Evolutionary conservation across 306 rosid species (phyloP).

Genomic region (Vigna angularis): DNA sequence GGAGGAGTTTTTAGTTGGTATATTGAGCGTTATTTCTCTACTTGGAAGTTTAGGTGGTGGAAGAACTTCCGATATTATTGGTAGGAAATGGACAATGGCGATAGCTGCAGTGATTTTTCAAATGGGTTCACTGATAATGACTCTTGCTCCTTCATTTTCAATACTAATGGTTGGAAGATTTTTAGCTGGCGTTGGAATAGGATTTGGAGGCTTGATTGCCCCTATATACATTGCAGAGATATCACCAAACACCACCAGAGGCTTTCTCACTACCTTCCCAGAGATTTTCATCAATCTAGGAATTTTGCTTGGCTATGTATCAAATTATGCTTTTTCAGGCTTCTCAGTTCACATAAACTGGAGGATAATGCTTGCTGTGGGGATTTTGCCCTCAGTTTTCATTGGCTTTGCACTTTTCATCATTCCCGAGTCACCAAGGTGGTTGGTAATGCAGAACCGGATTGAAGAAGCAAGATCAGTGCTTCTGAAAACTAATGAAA

Average conservation of each 20-base stretch:
- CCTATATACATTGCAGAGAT: conserved; percentile 85
- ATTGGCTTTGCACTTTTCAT: conserved; percentile 76
- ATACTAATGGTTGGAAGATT: conserved; percentile 70
- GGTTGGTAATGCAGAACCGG: conserved; percentile 74
- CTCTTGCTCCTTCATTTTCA: conserved; percentile 70
- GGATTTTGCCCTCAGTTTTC: conserved; percentile 77
- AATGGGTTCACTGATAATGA: conserved; percentile 68
- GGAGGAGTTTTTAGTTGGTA: conserved; percentile 75
- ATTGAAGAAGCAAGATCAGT: conserved; percentile 81
- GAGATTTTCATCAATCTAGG: conserved; percentile 82
- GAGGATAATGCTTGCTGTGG: conserved; percentile 90
- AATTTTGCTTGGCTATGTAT: conserved; percentile 76
- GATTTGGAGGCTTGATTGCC: conserved; percentile 77
- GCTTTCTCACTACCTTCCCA: conserved; percentile 79
- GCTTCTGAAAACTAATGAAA: conserved; percentile 68
- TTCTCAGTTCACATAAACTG: conserved; percentile 73
- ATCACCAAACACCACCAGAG: conserved; percentile 74
- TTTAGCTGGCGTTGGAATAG: conserved; percentile 82
- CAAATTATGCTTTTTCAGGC: conserved; percentile 79
- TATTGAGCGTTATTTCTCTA: conserved; percentile 74
- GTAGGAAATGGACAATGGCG: conserved; percentile 87
- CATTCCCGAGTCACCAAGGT: conserved; percentile 88
- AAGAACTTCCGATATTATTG: conserved; percentile 73
- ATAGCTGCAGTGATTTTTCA: conserved; percentile 74
- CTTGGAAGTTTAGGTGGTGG: conserved; percentile 84